A percentile compares a stretch with the other conserved stretches of the same genome.
Conservation (phyloP, 345 rosid genomes). For the Euphorbia lathyris region DNA sequence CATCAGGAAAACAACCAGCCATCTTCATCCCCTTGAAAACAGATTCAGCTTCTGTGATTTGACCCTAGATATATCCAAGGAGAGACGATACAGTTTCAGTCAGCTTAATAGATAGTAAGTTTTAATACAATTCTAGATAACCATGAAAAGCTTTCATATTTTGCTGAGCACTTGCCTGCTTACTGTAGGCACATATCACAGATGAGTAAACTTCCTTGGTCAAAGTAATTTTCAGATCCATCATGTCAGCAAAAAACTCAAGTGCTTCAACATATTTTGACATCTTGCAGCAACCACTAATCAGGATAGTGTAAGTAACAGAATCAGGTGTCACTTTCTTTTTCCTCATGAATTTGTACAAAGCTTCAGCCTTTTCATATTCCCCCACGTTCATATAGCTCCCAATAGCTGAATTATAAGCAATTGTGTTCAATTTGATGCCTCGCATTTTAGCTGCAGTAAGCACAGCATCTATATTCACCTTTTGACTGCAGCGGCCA, state of each 20-base stretch:
- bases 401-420: slow-evolving; percentile 87
- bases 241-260: slow-evolving; percentile 64
- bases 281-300: slow-evolving; percentile 75
- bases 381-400: slow-evolving; percentile 84
- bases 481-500: slow-evolving; percentile 67
- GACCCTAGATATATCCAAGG: slow-evolving; percentile 43
- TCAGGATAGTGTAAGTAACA: slow-evolving; percentile 73
- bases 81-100: slow-evolving; percentile 9
- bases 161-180: slow-evolving; percentile 52
- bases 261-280: slow-evolving; percentile 70
- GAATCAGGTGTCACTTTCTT: slow-evolving; percentile 62
- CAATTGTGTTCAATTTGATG: slow-evolving; percentile 68
- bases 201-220: slow-evolving; percentile 84
- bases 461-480: slow-evolving; percentile 71
- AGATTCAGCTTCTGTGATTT: slow-evolving; percentile 69
- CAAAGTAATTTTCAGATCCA: slow-evolving; percentile 48
- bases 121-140: background rate
- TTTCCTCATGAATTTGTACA: slow-evolving; percentile 70
- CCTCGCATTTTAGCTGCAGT: slow-evolving; percentile 75
- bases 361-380: slow-evolving; percentile 57
- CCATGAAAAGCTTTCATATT: background rate
- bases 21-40: slow-evolving; percentile 68
- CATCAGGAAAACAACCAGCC: slow-evolving; percentile 69
- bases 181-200: slow-evolving; percentile 65
- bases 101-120: background rate